Conservation (phyloP, 768 basidiomycete genomes). For the Phanerochaete sordida region DNA sequence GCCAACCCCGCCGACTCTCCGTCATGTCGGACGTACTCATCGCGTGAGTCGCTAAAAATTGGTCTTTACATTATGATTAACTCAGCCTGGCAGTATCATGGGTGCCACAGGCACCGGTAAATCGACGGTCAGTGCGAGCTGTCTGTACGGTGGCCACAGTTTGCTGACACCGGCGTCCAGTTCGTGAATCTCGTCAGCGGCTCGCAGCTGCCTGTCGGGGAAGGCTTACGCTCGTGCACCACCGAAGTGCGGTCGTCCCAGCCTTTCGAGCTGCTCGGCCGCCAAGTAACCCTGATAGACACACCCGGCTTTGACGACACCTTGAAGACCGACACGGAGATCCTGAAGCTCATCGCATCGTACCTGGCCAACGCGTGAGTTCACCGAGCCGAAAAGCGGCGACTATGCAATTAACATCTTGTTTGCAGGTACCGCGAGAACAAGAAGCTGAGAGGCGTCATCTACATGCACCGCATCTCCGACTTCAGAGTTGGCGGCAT, state of each 20-base stretch:
- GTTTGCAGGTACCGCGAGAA: conserved; percentile 19
- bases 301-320: conserved; percentile 64
- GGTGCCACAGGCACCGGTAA: conserved; percentile 17
- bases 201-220: conserved; percentile 44
- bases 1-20: not conserved
- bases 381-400: not conserved
- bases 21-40: conserved; percentile 3
- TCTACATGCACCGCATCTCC: conserved; percentile 28
- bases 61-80: not conserved
- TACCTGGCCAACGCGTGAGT: conserved; percentile 18
- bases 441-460: conserved; percentile 20
- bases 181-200: conserved; percentile 56
- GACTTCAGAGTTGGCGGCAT: conserved; percentile 23
- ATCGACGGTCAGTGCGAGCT: conserved; percentile 10
- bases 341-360: conserved; percentile 12
- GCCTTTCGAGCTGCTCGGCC: conserved; percentile 43
- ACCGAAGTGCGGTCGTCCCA: conserved; percentile 40
- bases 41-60: not conserved
- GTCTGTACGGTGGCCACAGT: not conserved
- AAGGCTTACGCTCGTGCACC: conserved; percentile 49
- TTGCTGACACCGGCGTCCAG: conserved; percentile 23
- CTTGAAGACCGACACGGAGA: conserved; percentile 14
- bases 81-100: conserved; percentile 12
- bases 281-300: conserved; percentile 45
- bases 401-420: not conserved